Evolutionary conservation across 495 filamentous ascomycete genomes (phyloP), one percentile per base, ranked within the genome.

Genomic region (Thermochaetoides thermophila): DNA sequence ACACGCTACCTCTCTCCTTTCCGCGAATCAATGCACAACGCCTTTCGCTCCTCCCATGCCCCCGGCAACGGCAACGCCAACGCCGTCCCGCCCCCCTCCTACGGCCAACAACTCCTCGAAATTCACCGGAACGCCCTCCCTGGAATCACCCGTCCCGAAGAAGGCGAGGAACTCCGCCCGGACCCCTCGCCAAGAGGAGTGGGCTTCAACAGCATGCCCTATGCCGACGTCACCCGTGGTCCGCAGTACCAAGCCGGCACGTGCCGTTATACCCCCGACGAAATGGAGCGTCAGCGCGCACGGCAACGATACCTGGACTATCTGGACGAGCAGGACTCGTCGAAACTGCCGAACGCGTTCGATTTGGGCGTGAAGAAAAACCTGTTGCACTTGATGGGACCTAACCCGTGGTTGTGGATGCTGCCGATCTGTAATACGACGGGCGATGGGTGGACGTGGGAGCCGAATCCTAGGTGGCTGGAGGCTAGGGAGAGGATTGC

Each of bases 381-480:
- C 45, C 59, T 96, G n/a, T 41, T 60, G 3, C 78, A 89, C 49
- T 65, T 97, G 8, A 92, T 97, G 41, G 89, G 89, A 0, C 58
- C 57, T 2, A 66, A 58, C 0, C 73, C 74, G 8, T 54, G 71
- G 19, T 60, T 83, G 4, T 94, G 89, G 86, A 46, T 57, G 3
- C 42, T 94, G n/a, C 91, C 89, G 0, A 54, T 93, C 11, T 74
- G 74, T 53, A 92, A 76, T 34, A 87, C 83, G 0, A 76, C 69
- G 0, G 86, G 86, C 7, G 84, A 97, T 49, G 89, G 89, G n/a
- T 96, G 85, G 85, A 70, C 57, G 44, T 97, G 89, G 89, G 85
- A 93, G 47, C 69, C 84, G 1, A 92, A 73, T 37, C 55, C 60
- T 1, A 69, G 67, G 38, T 89, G 83, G 69, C 39, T 80, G 11